Evolutionary conservation across 495 filamentous ascomycete species (phyloP).

Genomic region (Neurospora sp.): DNA sequence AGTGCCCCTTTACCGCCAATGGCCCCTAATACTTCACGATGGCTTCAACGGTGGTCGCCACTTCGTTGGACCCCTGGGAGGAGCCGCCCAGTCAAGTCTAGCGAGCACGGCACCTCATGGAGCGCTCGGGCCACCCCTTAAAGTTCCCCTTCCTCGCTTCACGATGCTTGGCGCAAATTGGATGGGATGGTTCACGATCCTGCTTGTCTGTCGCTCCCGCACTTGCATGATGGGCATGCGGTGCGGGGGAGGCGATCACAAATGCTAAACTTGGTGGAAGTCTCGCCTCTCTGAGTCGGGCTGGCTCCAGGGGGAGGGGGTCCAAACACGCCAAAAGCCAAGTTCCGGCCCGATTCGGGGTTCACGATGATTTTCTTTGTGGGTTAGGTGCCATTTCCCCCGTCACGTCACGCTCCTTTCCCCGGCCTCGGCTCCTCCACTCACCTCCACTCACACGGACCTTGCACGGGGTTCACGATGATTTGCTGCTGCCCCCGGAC

Average conservation of each 20-base stretch:
- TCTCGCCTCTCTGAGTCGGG: background rate
- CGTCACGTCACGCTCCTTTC: background rate
- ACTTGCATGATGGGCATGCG: background rate
- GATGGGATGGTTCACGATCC: background rate
- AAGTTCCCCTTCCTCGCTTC: background rate
- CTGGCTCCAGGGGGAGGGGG: background rate
- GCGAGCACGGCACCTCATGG: background rate
- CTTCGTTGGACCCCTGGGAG: background rate
- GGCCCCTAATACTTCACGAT: conserved; percentile 10
- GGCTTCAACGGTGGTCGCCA: conserved; percentile 5
- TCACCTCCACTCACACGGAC: background rate
- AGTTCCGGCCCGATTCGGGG: background rate
- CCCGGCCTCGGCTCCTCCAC: background rate
- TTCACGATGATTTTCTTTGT: background rate
- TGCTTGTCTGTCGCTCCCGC: background rate
- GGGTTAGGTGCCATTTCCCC: background rate
- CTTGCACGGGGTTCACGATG: background rate
- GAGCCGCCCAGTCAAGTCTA: background rate
- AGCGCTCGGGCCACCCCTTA: conserved; percentile 2
- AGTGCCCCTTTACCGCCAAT: background rate
- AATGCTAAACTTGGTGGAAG: background rate
- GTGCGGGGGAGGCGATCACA: background rate
- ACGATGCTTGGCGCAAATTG: background rate
- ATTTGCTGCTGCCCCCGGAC: background rate
- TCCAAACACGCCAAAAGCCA: background rate